Base-by-base conservation (phyloP, 2,329 filamentous ascomycete genomes). In the Setomelanomma holmii region DNA sequence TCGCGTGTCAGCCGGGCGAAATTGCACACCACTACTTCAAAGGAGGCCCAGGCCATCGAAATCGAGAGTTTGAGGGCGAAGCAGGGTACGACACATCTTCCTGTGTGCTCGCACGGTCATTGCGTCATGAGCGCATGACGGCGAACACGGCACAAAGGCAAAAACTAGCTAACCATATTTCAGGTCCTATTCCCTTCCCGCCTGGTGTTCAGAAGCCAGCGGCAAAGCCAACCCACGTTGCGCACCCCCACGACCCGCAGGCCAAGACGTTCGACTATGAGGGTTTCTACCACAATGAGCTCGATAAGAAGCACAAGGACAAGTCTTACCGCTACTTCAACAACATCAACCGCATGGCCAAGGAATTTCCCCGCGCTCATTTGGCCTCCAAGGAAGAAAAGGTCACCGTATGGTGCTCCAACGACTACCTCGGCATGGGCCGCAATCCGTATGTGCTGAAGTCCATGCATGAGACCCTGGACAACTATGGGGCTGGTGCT, bases 271-370 rank as follows among this genome's bases (percentile, higher is more conserved):
- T 97, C 77, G 84, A 98, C 76, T 99, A 99, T 71, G 87, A 96
- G 68, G 85, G 76, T 40, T 99, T 97, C 78, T 99, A 98, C 79
- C 80, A 88, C 61, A 80, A 80, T 56, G 93, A 99, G 76, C 79
- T 99, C 64, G 91, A 97, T 67, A 98, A 97, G 85, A 99, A 99
- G 82, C 95, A 96, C 84, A 93, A 96, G 83, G 95, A 99, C 84
- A 98, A 97, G 81, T 97, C 93, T 45, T 99, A 99, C 81, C 91
- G 95, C 72, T 98, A 98, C 82, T 99, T 99, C 83, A 99, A 99
- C 84, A 99, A 99, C 82, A 99, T 99, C 86, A 99, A 99, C 73
- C 92, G 95, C 30, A 84, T 99, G 55, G 95, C 95, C 62, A 91
- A 95, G 79, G 91, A 98, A 61, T 99, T 99, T 59, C 95, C 95